Evolutionary conservation across 768 basidiomycete genomes (phyloP).

Genomic region (Psilocybe tampanensis): DNA sequence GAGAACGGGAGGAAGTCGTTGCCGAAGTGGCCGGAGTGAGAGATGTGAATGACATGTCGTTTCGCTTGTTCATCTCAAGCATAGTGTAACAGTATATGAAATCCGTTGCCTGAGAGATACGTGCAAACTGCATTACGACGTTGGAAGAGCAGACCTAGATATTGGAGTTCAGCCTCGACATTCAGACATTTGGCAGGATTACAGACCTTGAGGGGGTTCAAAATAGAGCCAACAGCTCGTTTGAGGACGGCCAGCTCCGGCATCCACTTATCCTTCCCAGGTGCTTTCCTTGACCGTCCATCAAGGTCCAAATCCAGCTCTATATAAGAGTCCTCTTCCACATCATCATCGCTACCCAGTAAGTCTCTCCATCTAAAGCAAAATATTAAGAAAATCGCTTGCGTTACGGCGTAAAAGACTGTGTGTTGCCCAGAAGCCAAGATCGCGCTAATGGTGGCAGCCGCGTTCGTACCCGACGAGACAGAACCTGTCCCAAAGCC

Average conservation of each 20-base stretch:
- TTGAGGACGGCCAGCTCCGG: constrained; percentile 76
- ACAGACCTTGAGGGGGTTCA: constrained; percentile 88
- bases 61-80: constrained; percentile 83
- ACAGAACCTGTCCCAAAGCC: constrained; percentile 13
- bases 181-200: background rate
- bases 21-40: constrained; percentile 15
- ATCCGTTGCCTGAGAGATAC: constrained; percentile 84
- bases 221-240: constrained; percentile 73
- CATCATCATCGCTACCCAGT: constrained; percentile 56
- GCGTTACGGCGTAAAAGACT: constrained; percentile 90
- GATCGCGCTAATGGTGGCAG: constrained; percentile 22
- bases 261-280: constrained; percentile 76
- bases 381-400: constrained; percentile 94
- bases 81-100: constrained; percentile 96
- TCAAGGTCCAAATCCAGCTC: constrained; percentile 12
- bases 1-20: constrained; percentile 17
- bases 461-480: constrained; percentile 10
- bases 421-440: constrained; percentile 48
- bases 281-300: background rate
- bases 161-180: background rate
- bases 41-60: constrained; percentile 42
- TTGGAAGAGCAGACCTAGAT: constrained; percentile 83
- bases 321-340: constrained; percentile 24
- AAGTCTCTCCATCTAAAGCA: constrained; percentile 97
- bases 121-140: constrained; percentile 94